These are phyloP conservation scores for Heliamphora exappendiculata DNA, from an alignment of 148 eudicot species.

Conservation along the genomic window DNA sequence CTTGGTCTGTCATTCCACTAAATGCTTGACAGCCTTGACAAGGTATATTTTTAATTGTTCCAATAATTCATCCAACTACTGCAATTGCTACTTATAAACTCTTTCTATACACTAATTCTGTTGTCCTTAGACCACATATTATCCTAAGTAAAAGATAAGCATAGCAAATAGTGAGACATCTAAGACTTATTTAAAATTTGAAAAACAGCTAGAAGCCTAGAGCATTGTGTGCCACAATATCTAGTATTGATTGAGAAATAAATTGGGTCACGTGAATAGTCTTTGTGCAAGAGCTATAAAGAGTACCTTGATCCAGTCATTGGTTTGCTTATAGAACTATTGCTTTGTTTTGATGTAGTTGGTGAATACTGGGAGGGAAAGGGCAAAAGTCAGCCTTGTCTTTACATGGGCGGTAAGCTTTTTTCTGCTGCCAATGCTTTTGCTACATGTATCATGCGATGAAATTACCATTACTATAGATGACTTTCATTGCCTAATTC, in stretches of 20 bases:
- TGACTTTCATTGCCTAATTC: background rate
- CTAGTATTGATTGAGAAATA: background rate
- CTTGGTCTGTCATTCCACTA: too few relatives aligned
- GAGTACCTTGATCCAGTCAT: background rate
- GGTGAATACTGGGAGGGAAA: slow-evolving; percentile 91
- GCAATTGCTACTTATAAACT: background rate
- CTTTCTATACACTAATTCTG: background rate
- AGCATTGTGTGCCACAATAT: background rate
- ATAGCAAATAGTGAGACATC: background rate
- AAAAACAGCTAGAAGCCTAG: slow-evolving; percentile 1
- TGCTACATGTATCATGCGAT: background rate
- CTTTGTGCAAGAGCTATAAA: background rate
- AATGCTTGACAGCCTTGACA: background rate
- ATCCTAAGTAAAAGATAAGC: background rate
- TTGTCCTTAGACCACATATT: background rate
- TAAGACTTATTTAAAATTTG: background rate
- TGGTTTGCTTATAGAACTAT: background rate
- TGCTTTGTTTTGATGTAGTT: slow-evolving; percentile 42
- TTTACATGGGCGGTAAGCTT: slow-evolving; percentile 96
- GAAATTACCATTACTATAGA: background rate
- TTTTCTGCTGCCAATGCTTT: slow-evolving; percentile 3
- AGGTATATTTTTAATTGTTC: background rate
- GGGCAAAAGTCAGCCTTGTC: slow-evolving; percentile 94
- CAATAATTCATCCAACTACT: background rate
- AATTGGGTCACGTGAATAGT: background rate